Conservation (phyloP, 2,329 filamentous ascomycete genomes). For the Diaporthe citriasiana region DNA sequence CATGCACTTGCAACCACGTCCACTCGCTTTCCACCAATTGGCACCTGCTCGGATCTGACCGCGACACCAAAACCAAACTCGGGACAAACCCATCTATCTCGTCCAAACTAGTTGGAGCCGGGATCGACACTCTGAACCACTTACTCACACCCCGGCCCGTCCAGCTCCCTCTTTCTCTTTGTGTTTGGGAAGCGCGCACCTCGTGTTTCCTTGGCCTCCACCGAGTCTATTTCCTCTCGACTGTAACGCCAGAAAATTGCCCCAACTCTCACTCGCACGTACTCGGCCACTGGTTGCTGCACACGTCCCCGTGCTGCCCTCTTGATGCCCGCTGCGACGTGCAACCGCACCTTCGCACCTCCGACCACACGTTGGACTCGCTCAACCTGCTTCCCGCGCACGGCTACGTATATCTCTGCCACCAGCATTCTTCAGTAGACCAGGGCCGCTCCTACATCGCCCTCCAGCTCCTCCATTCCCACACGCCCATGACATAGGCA, state of each 20-base stretch:
- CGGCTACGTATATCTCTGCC: not conserved
- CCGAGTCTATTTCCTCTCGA: slow-evolving; percentile 16
- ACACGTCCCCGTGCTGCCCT: slow-evolving; percentile 20
- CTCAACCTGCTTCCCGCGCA: not conserved
- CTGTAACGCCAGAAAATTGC: slow-evolving; percentile 18
- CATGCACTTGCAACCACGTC: slow-evolving; percentile 28
- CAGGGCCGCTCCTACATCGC: not conserved
- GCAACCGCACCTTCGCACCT: not conserved
- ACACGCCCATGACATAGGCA: slow-evolving; percentile 18
- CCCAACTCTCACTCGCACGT: not conserved
- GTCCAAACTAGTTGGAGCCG: slow-evolving; percentile 2
- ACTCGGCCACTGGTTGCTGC: not conserved
- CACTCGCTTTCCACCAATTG: slow-evolving; percentile 35
- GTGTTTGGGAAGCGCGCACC: slow-evolving; percentile 8
- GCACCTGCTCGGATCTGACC: slow-evolving; percentile 27
- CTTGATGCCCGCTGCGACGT: slow-evolving; percentile 18
- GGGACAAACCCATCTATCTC: slow-evolving; percentile 23
- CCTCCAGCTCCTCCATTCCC: not conserved
- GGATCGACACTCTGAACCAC: slow-evolving; percentile 28
- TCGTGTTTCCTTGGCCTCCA: slow-evolving; percentile 11
- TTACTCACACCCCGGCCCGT: slow-evolving; percentile 17
- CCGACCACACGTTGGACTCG: not conserved
- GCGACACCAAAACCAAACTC: slow-evolving; percentile 27
- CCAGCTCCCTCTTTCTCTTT: slow-evolving; percentile 28
- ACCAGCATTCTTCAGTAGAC: slow-evolving; percentile 13